A percentile compares a stretch with the other conserved stretches of the same genome.
These are phyloP conservation scores for Crithidia expoeki DNA, from an alignment of 208 protist species.

Conservation along the genomic window DNA sequence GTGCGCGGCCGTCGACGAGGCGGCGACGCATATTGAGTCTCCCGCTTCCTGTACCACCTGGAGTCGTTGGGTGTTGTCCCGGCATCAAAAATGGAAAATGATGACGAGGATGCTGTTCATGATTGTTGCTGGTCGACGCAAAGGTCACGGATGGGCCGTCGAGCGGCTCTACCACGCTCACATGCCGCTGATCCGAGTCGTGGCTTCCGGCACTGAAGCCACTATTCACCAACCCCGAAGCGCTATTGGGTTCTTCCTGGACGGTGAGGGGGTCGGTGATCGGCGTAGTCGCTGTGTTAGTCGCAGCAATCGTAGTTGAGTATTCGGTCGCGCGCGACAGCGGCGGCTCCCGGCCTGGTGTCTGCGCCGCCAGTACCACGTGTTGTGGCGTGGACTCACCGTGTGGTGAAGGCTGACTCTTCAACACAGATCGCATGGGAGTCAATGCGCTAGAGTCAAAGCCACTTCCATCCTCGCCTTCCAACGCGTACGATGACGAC, in stretches of 20 bases:
- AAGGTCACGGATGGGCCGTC: conserved; percentile 9
- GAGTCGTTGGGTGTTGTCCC: not conserved
- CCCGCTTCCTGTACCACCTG: not conserved
- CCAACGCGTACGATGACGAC: not conserved
- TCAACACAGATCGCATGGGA: conserved; percentile 7
- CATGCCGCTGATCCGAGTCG: conserved; percentile 4
- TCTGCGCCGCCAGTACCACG: not conserved
- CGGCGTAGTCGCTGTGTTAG: not conserved
- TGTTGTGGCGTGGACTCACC: too few species aligned
- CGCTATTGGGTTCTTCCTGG: not conserved
- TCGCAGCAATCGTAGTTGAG: not conserved
- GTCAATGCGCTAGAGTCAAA: conserved; percentile 7
- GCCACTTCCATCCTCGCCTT: not conserved
- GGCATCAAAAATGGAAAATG: not conserved
- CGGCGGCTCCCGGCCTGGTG: not conserved
- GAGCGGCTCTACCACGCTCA: conserved; percentile 1
- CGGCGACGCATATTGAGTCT: conserved; percentile 7
- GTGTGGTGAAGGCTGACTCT: not conserved
- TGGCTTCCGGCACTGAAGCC: not conserved
- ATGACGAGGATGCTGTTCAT: not conserved
- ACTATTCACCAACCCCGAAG: not conserved
- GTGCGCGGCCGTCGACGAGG: conserved; percentile 10
- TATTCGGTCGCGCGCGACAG: not conserved
- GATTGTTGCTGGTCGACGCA: not conserved
- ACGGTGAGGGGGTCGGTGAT: not conserved